Evolutionary conservation across 306 rosid species (phyloP).

Genomic region (Psophocarpus tetragonolobus): DNA sequence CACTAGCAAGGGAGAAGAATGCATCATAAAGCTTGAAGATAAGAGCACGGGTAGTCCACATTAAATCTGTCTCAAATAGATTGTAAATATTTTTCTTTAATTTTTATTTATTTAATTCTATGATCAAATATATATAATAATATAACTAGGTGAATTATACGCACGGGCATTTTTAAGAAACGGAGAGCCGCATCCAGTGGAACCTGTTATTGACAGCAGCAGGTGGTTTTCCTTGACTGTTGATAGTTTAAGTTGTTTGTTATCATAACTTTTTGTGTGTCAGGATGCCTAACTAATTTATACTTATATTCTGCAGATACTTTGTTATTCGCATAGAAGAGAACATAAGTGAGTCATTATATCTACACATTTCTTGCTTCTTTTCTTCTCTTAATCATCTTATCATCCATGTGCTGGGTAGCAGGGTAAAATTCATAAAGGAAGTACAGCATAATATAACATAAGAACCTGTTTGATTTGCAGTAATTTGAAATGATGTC

Average conservation of each 20-base stretch:
- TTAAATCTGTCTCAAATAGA: conserved; percentile 30
- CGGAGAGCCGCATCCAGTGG: conserved; percentile 95
- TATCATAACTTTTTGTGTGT: conserved; percentile 18
- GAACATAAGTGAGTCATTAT: conserved; percentile 73
- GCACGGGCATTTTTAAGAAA: conserved; percentile 96
- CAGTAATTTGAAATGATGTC: not conserved
- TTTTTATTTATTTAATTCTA: not conserved
- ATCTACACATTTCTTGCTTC: conserved; percentile 19
- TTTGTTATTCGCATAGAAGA: conserved; percentile 98
- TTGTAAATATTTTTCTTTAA: not conserved
- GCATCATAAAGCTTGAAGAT: conserved; percentile 93
- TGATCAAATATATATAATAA: conserved; percentile 33
- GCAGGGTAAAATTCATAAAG: conserved; percentile 5
- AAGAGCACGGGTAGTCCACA: conserved; percentile 66
- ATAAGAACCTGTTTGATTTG: not conserved
- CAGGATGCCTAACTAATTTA: conserved; percentile 22
- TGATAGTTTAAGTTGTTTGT: conserved; percentile 22
- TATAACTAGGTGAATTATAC: conserved; percentile 83
- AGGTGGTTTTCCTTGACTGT: conserved; percentile 57
- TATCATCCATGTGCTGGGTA: not conserved
- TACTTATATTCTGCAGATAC: conserved; percentile 60
- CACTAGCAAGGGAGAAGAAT: conserved; percentile 84
- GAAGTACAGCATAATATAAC: not conserved
- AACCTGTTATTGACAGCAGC: conserved; percentile 99
- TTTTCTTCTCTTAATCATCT: conserved; percentile 21